Conservation (phyloP, 768 basidiomycete species). For the Fibroporia radiculosa region DNA sequence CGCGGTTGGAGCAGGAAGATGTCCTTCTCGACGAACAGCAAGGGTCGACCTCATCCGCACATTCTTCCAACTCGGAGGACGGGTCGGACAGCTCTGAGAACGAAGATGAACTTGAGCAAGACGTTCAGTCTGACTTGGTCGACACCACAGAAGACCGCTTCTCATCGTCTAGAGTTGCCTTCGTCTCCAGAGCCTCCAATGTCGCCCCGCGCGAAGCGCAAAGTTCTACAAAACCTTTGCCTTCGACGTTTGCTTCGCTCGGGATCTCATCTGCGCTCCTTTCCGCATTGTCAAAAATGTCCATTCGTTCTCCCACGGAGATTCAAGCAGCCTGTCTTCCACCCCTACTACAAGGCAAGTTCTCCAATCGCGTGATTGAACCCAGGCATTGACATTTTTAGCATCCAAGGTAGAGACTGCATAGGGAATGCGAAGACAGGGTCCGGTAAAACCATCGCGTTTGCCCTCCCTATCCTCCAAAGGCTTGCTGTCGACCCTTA, state of each 20-base stretch:
- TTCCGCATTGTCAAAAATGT: conserved; percentile 67
- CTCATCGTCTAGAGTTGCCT: conserved; percentile 17
- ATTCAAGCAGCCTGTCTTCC: conserved; percentile 91
- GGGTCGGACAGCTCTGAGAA: conserved; percentile 9
- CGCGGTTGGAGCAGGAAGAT: conserved; percentile 4
- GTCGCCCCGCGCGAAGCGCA: background rate
- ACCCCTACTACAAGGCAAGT: conserved; percentile 68
- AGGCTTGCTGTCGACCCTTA: conserved; percentile 83
- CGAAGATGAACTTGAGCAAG: conserved; percentile 15
- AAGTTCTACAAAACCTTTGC: background rate
- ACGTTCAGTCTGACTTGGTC: background rate
- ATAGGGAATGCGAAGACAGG: conserved; percentile 98
- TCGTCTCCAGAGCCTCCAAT: conserved; percentile 6
- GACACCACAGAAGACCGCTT: conserved; percentile 5
- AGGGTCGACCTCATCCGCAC: no score
- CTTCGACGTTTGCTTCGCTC: conserved; percentile 43
- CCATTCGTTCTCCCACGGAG: conserved; percentile 77
- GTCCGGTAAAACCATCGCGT: conserved; percentile 96
- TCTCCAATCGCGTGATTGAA: background rate
- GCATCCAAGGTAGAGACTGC: conserved; percentile 74
- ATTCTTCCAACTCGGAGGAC: background rate
- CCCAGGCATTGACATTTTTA: conserved; percentile 12
- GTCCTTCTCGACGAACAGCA: conserved; percentile 9
- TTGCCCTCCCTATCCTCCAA: conserved; percentile 92
- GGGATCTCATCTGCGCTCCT: conserved; percentile 56